These are phyloP conservation scores for Penicillium paradoxum DNA, from an alignment of 495 filamentous ascomycete species.

Conservation along the genomic window DNA sequence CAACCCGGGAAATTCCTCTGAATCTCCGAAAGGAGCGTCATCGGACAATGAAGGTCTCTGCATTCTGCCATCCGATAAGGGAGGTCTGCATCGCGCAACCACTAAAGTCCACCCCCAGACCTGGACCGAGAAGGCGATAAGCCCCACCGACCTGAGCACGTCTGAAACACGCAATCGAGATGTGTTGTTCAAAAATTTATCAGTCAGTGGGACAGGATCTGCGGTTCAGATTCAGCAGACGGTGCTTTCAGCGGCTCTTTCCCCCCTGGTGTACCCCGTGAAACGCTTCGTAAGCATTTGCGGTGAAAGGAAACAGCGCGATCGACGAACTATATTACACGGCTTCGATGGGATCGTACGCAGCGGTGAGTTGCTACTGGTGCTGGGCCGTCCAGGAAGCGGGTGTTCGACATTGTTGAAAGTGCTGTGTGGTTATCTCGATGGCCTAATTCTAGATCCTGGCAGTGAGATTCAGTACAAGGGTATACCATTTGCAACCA, in stretches of 20 bases:
- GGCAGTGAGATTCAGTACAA: slow-evolving; percentile 48
- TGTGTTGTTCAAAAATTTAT: neutral
- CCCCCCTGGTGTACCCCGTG: neutral
- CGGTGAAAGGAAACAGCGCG: neutral
- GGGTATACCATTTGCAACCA: slow-evolving; percentile 46
- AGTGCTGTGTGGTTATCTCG: slow-evolving; percentile 32
- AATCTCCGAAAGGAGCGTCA: neutral
- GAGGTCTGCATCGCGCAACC: neutral
- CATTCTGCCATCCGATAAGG: neutral
- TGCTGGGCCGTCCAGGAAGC: slow-evolving; percentile 41
- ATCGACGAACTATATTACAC: neutral
- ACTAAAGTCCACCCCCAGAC: neutral
- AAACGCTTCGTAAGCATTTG: neutral
- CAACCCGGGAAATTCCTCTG: neutral
- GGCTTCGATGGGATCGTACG: slow-evolving; percentile 37
- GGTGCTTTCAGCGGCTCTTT: neutral
- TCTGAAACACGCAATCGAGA: neutral
- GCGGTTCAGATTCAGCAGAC: neutral
- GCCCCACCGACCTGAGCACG: neutral
- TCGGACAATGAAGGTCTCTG: neutral
- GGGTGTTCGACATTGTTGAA: slow-evolving; percentile 45
- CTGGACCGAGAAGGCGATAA: neutral
- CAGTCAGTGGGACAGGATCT: neutral
- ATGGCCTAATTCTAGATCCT: slow-evolving; percentile 38
- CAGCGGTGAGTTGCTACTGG: slow-evolving; percentile 38